These are phyloP conservation scores for Excoecaria cochinchinensis DNA, from an alignment of 345 rosid genomes.

Conservation along the genomic window DNA sequence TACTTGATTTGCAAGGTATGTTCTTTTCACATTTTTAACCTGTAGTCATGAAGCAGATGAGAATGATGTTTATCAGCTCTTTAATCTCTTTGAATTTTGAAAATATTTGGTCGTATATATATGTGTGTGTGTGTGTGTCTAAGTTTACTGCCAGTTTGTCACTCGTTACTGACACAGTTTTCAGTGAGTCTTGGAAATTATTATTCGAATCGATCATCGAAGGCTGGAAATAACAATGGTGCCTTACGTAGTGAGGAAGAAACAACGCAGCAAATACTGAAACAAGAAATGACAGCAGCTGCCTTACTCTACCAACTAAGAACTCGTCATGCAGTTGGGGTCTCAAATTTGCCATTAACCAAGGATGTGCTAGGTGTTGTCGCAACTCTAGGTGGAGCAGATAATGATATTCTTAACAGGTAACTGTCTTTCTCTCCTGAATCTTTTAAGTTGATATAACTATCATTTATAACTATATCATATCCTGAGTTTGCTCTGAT, in stretches of 20 bases:
- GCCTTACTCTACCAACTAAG: constrained; percentile 9
- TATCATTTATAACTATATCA: not conserved
- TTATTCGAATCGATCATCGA: not conserved
- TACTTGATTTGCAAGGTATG: constrained; percentile 21
- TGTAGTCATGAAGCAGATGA: too few relatives aligned
- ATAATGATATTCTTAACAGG: constrained; percentile 19
- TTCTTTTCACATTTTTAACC: not conserved
- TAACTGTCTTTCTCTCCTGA: not conserved
- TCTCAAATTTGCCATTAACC: constrained; percentile 2
- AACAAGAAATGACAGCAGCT: constrained; percentile 18
- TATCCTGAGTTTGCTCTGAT: too few relatives aligned
- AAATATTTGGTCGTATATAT: not conserved
- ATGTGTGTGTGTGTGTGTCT: too few relatives aligned
- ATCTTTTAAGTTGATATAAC: not conserved
- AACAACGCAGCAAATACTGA: constrained; percentile 8
- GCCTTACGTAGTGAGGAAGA: constrained; percentile 7
- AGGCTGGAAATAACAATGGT: not conserved
- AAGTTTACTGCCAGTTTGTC: too few relatives aligned
- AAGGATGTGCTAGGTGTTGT: constrained; percentile 23
- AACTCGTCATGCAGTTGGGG: not conserved
- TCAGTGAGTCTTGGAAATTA: constrained; percentile 17
- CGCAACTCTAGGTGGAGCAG: constrained; percentile 18
- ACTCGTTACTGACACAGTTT: not conserved
- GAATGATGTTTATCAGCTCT: too few relatives aligned
- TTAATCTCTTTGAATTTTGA: not conserved